Conservation (phyloP, 768 basidiomycete species). For the Terana coerulea region DNA sequence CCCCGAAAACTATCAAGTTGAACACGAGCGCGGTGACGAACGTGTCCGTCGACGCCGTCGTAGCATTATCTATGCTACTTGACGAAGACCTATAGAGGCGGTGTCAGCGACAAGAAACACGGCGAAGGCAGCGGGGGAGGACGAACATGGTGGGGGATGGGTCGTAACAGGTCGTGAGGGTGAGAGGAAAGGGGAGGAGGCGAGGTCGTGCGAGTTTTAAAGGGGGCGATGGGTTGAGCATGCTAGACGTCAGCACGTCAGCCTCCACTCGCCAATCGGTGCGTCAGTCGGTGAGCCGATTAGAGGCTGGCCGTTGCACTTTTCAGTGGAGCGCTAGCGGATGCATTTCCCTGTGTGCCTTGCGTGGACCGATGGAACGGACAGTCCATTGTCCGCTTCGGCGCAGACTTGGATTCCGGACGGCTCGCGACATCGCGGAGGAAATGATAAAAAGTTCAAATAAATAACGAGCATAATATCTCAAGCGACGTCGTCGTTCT, state of each 20-base stretch:
- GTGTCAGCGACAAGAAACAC: background rate
- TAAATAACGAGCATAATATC: no score
- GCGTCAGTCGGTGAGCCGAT: background rate
- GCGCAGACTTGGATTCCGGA: no score
- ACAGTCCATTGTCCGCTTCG: no score
- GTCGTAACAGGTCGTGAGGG: background rate
- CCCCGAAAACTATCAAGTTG: conserved; percentile 66
- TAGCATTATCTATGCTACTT: conserved; percentile 35
- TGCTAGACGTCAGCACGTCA: background rate
- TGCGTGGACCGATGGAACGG: no score
- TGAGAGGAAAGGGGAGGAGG: background rate
- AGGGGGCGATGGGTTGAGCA: background rate
- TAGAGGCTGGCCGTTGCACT: no score
- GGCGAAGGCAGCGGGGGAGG: background rate
- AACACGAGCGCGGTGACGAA: conserved; percentile 81
- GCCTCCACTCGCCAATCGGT: conserved; percentile 1
- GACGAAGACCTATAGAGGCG: conserved; percentile 31
- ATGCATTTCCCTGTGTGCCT: no score
- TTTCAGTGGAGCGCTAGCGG: no score
- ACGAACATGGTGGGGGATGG: background rate
- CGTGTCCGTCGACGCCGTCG: conserved; percentile 61
- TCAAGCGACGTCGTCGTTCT: no score
- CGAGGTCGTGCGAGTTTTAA: background rate
- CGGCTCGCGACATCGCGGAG: no score
- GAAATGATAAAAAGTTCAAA: no score